Conservation (phyloP, 1,284 basidiomycete species). For the Anthracocystis walkeri region DNA sequence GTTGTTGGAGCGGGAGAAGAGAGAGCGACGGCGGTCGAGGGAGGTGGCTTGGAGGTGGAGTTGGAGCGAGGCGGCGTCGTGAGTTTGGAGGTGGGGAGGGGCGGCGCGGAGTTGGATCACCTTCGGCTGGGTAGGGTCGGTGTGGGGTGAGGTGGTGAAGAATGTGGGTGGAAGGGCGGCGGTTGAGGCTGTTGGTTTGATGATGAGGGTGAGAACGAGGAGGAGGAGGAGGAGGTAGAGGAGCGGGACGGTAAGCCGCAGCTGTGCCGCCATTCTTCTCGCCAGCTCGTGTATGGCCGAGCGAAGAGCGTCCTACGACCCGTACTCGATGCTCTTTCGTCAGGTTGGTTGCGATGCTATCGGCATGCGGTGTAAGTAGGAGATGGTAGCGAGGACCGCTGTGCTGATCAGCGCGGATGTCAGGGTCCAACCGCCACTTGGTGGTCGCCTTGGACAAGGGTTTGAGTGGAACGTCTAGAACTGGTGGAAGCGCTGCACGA, state of each 20-base stretch:
- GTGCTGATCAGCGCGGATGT: too few relatives aligned
- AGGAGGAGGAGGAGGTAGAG: not conserved
- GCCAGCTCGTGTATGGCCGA: not conserved
- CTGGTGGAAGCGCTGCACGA: not conserved
- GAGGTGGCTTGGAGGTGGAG: not conserved
- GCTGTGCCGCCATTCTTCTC: not conserved
- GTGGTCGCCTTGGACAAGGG: not conserved
- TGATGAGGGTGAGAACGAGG: too few relatives aligned
- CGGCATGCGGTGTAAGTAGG: too few relatives aligned
- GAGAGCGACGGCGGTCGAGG: not conserved
- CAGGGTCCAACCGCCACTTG: not conserved
- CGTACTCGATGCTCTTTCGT: too few relatives aligned
- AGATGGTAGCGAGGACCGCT: too few relatives aligned
- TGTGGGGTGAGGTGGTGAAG: not conserved
- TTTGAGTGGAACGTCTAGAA: not conserved
- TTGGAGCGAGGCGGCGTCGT: not conserved
- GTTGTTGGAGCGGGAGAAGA: slow-evolving; percentile 4
- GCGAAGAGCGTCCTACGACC: not conserved
- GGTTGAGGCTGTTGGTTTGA: not conserved
- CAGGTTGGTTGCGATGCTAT: too few relatives aligned
- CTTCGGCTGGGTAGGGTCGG: not conserved
- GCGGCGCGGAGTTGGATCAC: not conserved
- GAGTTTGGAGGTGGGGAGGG: slow-evolving; percentile 3
- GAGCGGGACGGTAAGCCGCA: not conserved
- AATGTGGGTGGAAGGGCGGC: not conserved